Percentiles rank a stretch among this genome's conserved stretches.
Evolutionary conservation across 768 basidiomycete species (phyloP).

Genomic region (Naganishia kalamii): DNA sequence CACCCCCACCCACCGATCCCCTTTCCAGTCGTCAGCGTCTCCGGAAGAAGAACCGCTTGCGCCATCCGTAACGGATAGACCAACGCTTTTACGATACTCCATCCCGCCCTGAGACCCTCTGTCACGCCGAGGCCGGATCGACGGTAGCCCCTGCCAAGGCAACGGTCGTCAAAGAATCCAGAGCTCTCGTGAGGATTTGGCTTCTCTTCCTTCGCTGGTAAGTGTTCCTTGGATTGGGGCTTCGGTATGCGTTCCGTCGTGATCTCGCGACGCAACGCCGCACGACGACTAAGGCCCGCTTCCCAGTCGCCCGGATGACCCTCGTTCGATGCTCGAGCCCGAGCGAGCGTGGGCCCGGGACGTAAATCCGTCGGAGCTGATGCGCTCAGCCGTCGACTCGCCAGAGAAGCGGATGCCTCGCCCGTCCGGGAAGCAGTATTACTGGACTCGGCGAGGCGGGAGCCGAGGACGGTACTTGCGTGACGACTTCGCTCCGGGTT

Average conservation of each 20-base stretch:
- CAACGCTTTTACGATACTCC: not conserved
- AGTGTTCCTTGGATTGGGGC: not conserved
- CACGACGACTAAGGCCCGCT: conserved; percentile 12
- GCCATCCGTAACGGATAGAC: not conserved
- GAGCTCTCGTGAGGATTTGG: not conserved
- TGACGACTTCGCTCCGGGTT: not conserved
- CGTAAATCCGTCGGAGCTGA: not conserved
- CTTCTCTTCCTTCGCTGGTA: not conserved
- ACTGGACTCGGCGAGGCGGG: not conserved
- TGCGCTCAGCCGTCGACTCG: not conserved
- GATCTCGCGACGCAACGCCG: not conserved
- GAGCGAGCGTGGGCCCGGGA: not conserved
- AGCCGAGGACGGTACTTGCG: not conserved
- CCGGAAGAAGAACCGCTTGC: not conserved
- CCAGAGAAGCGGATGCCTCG: not conserved
- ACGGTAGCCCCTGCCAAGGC: not conserved
- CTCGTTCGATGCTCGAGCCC: not conserved
- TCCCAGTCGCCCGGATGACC: conserved; percentile 1
- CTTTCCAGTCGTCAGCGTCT: not conserved
- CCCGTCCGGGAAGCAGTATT: not conserved
- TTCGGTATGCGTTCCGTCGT: not conserved
- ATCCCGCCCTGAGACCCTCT: not conserved
- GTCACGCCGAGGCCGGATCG: not conserved
- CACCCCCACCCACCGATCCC: not conserved
- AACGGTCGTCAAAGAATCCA: conserved; percentile 9